phyloP scores from a whole-genome alignment of 73 alveolate genomes.

The Paramecium tetraurelia region DNA sequence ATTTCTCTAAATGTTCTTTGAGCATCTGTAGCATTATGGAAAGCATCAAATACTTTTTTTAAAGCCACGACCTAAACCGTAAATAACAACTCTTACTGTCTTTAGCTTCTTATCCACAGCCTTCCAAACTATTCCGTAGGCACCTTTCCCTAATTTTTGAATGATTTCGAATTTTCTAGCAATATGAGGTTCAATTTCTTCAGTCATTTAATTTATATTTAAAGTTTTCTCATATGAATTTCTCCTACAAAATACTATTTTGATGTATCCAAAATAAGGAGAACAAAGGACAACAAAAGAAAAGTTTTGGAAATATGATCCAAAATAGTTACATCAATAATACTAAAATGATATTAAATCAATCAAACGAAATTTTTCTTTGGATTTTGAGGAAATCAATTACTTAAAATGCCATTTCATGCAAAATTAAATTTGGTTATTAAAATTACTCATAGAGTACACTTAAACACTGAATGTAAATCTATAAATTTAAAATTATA shows the following conservation, averaged over 20 bases:
- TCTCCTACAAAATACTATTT: not conserved
- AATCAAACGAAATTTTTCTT: not conserved
- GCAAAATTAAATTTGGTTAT: not conserved
- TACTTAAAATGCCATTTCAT: not conserved
- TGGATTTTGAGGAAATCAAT: not conserved
- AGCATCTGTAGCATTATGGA: conserved; percentile 91
- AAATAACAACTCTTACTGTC: not conserved
- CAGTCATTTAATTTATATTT: conserved; percentile 67
- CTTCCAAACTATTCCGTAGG: conserved; percentile 96
- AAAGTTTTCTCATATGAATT: not conserved
- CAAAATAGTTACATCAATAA: not conserved
- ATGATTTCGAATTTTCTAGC: conserved; percentile 83
- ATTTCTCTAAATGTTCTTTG: conserved; percentile 93
- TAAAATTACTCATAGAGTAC: too few relatives aligned
- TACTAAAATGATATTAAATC: not conserved
- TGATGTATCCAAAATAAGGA: not conserved
- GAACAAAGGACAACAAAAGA: not conserved
- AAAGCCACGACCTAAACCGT: conserved; percentile 78
- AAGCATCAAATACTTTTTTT: conserved; percentile 91
- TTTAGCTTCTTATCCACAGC: conserved; percentile 83
- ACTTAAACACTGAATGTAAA: too few relatives aligned
- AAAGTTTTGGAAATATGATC: not conserved
- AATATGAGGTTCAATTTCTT: conserved; percentile 84
- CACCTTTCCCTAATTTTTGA: conserved; percentile 90
- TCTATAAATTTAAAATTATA: too few relatives aligned